phyloP scores from a whole-genome alignment of 192 early-diverging fungal species.

The Irineochytrium annulatum region DNA sequence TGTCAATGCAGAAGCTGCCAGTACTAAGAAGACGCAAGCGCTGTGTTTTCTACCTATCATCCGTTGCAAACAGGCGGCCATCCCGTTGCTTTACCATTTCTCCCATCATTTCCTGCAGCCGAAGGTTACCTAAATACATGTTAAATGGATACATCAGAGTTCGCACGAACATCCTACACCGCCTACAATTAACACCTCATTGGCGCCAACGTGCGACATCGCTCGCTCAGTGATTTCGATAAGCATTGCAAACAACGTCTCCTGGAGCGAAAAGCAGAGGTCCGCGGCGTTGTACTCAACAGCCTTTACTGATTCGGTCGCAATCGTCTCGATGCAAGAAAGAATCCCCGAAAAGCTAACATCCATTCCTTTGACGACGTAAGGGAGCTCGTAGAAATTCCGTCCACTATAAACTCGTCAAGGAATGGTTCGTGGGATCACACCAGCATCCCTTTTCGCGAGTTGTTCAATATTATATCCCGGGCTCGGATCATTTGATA shows the following conservation, averaged over 20 bases:
- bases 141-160: neutral
- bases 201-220: slow-evolving; percentile 93
- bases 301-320: slow-evolving; percentile 9
- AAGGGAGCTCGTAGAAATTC: slow-evolving; percentile 85
- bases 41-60: slow-evolving; percentile 68
- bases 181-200: slow-evolving; percentile 91
- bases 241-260: slow-evolving; percentile 98
- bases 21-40: neutral
- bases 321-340: slow-evolving; percentile 74
- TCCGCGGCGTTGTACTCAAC: slow-evolving; percentile 66
- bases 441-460: slow-evolving; percentile 69
- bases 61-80: slow-evolving; percentile 89
- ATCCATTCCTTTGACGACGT: slow-evolving; percentile 99
- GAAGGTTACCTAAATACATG: slow-evolving; percentile 61
- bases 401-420: slow-evolving; percentile 54
- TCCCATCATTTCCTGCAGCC: slow-evolving; percentile 97
- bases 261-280: slow-evolving; percentile 95
- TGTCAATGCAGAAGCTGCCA: slow-evolving; percentile 89
- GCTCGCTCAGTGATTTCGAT: slow-evolving; percentile 99
- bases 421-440: neutral
- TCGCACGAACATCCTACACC: slow-evolving; percentile 82
- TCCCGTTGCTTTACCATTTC: slow-evolving; percentile 85
- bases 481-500: slow-evolving; percentile 94
- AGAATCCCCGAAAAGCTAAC: slow-evolving; percentile 97
- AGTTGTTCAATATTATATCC: slow-evolving; percentile 97